phyloP scores from a whole-genome alignment of 2,329 filamentous ascomycete species.

The Phyllosticta paracitricarpa region DNA sequence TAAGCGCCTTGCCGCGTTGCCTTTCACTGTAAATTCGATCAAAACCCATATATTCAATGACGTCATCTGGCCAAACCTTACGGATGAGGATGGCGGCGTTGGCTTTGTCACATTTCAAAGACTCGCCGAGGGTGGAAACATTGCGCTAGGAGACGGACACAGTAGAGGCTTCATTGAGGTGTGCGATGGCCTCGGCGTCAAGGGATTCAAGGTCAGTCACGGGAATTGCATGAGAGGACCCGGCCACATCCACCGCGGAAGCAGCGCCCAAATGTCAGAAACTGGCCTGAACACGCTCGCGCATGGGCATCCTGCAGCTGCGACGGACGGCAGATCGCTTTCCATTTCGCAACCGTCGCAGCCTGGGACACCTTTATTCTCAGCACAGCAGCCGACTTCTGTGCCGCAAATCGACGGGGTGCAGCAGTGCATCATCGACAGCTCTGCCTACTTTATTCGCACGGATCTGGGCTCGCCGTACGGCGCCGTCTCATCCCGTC shows the following conservation, averaged over 20 bases:
- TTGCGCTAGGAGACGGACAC: conserved; percentile 69
- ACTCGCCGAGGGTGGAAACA: conserved; percentile 79
- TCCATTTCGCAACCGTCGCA: conserved; percentile 24
- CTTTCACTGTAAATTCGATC: conserved; percentile 81
- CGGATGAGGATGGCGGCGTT: conserved; percentile 89
- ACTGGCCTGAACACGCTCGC: conserved; percentile 17
- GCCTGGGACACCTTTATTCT: conserved; percentile 26
- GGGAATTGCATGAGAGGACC: conserved; percentile 70
- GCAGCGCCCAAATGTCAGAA: conserved; percentile 31
- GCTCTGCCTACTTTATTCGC: conserved; percentile 87
- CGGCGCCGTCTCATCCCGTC: conserved; percentile 6
- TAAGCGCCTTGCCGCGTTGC: conserved; percentile 77
- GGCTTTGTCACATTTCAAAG: conserved; percentile 86
- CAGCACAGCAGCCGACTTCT: conserved; percentile 8
- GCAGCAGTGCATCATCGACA: conserved; percentile 63
- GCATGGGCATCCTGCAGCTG: conserved; percentile 12
- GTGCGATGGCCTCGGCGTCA: conserved; percentile 79
- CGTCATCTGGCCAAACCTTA: conserved; percentile 93
- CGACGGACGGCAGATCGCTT: conserved; percentile 22
- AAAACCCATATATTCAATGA: conserved; percentile 97
- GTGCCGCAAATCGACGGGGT: conserved; percentile 16
- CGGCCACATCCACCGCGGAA: conserved; percentile 33
- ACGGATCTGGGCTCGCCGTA: conserved; percentile 41
- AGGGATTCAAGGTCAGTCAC: conserved; percentile 79
- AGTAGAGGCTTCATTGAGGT: conserved; percentile 78